Percentiles rank a stretch among this genome's conserved stretches.
Conservation (phyloP, 352 stramenopile species). For the Salisapilia sapeloensis region DNA sequence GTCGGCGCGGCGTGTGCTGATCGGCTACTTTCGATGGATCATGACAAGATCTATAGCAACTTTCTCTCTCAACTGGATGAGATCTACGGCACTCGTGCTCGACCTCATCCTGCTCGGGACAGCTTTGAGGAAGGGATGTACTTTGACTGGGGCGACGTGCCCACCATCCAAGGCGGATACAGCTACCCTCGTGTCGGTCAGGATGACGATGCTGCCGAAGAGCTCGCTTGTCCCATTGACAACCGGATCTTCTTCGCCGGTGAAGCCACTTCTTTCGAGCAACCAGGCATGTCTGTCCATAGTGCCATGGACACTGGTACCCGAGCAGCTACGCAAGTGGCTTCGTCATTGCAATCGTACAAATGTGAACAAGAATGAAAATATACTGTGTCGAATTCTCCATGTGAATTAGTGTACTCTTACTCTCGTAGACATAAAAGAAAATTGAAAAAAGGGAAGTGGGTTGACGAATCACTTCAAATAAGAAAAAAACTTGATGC, state of each 20-base stretch:
- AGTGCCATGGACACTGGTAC: slow-evolving; percentile 64
- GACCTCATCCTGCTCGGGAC: slow-evolving; percentile 28
- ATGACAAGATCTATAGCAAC: slow-evolving; percentile 31
- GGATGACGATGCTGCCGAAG: slow-evolving; percentile 26
- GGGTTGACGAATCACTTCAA: too few relatives aligned
- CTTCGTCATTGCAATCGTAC: slow-evolving; percentile 16
- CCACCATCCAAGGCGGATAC: slow-evolving; percentile 55
- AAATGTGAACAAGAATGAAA: too few relatives aligned
- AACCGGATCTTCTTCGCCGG: slow-evolving; percentile 64
- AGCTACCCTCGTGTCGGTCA: slow-evolving; percentile 60
- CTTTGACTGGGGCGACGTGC: slow-evolving; percentile 58
- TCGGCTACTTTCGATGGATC: slow-evolving; percentile 15
- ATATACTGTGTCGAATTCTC: too few relatives aligned
- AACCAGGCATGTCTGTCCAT: slow-evolving; percentile 70
- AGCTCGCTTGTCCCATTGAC: slow-evolving; percentile 43
- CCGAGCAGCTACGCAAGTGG: slow-evolving; percentile 38
- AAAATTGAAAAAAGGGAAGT: too few relatives aligned
- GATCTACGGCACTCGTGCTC: slow-evolving; percentile 48
- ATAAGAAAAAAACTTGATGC: too few relatives aligned
- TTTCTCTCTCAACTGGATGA: slow-evolving; percentile 60
- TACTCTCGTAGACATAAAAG: too few relatives aligned
- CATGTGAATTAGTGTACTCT: too few relatives aligned
- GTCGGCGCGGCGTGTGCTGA: slow-evolving; percentile 52
- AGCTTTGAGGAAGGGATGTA: slow-evolving; percentile 61
- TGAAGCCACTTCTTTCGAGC: slow-evolving; percentile 63